These are phyloP conservation scores for Xerocomus minutiporus DNA, from an alignment of 1,284 basidiomycete species.

Conservation along the genomic window DNA sequence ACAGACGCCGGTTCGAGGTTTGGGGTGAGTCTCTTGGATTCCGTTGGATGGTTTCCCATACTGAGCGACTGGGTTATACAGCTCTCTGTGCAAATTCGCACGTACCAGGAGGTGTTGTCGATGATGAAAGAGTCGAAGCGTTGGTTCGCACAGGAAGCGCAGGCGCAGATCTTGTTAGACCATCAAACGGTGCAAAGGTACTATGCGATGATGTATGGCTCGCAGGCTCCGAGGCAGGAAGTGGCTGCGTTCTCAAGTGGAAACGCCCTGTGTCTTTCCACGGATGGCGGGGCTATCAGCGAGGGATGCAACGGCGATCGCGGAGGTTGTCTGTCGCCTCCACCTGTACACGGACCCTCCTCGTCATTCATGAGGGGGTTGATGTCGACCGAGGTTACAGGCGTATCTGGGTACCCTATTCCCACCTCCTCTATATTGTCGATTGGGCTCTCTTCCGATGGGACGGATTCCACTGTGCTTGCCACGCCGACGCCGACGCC, in stretches of 20 bases:
- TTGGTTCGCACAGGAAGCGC: constrained; percentile 20
- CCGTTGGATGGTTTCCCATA: background rate
- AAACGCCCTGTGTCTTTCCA: constrained; percentile 7
- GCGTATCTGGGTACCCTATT: background rate
- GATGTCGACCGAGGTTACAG: background rate
- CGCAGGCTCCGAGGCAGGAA: constrained; percentile 2
- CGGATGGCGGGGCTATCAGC: constrained; percentile 8
- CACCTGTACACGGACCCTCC: constrained; percentile 8
- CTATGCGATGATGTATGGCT: constrained; percentile 9
- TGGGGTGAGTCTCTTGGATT: constrained; percentile 39
- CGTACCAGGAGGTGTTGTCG: constrained; percentile 17
- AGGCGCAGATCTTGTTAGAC: constrained; percentile 19
- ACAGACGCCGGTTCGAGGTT: constrained; percentile 49
- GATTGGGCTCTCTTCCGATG: background rate
- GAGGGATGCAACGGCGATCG: background rate
- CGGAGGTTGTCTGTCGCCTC: background rate
- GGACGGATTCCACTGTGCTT: background rate
- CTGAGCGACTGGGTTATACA: background rate
- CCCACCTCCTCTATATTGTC: background rate
- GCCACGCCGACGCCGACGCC: constrained; percentile 14
- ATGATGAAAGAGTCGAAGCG: constrained; percentile 22
- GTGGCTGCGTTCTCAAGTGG: background rate
- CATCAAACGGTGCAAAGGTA: constrained; percentile 19
- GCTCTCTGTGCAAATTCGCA: constrained; percentile 27
- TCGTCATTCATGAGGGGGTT: background rate